These are phyloP conservation scores for Xylaria cubensis DNA, from an alignment of 495 filamentous ascomycete species.

Conservation along the genomic window DNA sequence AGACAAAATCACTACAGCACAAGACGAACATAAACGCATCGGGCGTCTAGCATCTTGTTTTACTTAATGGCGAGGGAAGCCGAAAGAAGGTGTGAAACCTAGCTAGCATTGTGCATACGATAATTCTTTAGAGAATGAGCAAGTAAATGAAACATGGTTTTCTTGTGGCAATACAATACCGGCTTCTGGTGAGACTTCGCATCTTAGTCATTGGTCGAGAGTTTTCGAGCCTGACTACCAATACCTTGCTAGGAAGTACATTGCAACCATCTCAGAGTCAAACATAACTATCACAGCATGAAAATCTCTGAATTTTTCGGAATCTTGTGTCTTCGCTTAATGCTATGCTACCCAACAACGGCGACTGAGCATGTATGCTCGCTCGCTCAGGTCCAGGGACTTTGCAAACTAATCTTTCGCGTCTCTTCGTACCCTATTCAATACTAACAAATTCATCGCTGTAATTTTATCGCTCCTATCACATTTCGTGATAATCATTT, in stretches of 20 bases:
- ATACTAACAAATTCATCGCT: slow-evolving; percentile 22
- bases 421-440: neutral
- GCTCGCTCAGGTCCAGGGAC: neutral
- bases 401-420: neutral
- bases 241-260: neutral
- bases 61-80: neutral
- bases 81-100: neutral
- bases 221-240: neutral
- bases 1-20: neutral
- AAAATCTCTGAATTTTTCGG: too few relatives aligned
- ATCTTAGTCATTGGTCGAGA: neutral
- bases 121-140: neutral
- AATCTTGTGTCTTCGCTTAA: slow-evolving; percentile 4
- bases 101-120: slow-evolving; percentile 2
- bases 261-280: neutral
- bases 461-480: neutral
- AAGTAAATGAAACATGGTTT: neutral
- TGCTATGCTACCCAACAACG: neutral
- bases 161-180: neutral
- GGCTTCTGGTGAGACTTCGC: slow-evolving; percentile 3
- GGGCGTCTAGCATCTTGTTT: neutral
- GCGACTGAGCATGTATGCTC: neutral
- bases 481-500: neutral
- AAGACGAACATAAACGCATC: slow-evolving; percentile 1
- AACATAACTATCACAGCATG: neutral